Evolutionary conservation across 768 basidiomycete species (phyloP), one percentile per base, ranked within the genome.

Genomic region (Auriscalpium microsporum): DNA sequence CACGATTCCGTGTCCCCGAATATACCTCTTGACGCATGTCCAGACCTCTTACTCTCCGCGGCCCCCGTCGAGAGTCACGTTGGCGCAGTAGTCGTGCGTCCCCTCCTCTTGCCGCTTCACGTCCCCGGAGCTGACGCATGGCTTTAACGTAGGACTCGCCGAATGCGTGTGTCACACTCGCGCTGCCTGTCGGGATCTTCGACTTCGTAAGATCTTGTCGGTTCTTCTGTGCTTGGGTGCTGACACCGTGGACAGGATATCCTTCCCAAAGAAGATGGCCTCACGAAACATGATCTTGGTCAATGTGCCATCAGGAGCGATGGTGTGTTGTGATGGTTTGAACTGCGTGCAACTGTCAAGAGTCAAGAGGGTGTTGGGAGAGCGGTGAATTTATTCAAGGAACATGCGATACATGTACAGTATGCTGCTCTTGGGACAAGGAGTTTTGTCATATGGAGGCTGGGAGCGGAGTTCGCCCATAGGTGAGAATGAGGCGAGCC

Each of bases 101-200:
- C n/a, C 21, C 21, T 21, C 21, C 33, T 8, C 36, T 44, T 7
- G 28, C 28, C 5, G 21, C 21, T n/a, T 51, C 16, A 34, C 10
- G 11, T 23, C 13, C 11, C 33, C 28, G 10, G 19, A 36, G 45
- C 48, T 55, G 3, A 48, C 56, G 21, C 21, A 8, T 37, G 54
- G 9, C 52, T 55, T 48, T 4, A 5, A 8, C 44, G 56, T 51
- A 83, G 83, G 85, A 87, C 66, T 85, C 84, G 4, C 86, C 87
- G 2, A 89, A 89, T 60, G 86, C 87, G 2, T 87, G 86, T 61
- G 84, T 88, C 6, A 87, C 86, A 0, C 69, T 90, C 19, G 86
- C 78, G 0, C 73, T 90, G 4, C 87, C 87, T 4, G 75, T 84
- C n/a, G 86, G 80, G 3, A 90, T 90, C 56, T 90, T 90, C 62